Evolutionary conservation across 352 stramenopile species (phyloP), one percentile per base, ranked within the genome.

Genomic region (Poterioochromonas sp.): DNA sequence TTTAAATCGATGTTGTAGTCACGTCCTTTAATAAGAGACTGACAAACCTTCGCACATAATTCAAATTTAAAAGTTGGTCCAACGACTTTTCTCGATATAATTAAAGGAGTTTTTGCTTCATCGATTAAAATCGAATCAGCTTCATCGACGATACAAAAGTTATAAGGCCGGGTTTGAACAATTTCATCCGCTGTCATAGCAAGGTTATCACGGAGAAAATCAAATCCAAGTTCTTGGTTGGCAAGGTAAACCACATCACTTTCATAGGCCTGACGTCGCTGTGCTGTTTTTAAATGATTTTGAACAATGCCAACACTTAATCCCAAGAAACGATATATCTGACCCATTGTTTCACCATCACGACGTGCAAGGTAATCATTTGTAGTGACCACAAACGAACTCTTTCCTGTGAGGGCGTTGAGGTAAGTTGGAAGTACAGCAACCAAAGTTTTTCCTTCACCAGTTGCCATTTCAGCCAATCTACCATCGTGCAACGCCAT

Each of bases 91-190:
- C 81, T 35, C 89, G 81, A 68, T 79, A 94, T 92, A 79, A 94
- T 93, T 12, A 94, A 83, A 12, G 89, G 89, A 43, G 88, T 94
- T 43, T 88, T 74, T 15, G 88, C 89, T 83, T 94, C 89, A 80
- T 94, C 89, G 81, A 94, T 92, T 44, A 93, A 82, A 37, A 94
- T 90, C 15, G 84, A 90, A 80, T 94, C 89, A 5, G 87, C 88
- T 80, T 94, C 89, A 84, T 94, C 89, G 0, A 94, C 88, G 1
- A 94, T 79, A 64, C 87, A 90, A 81, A 91, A 89, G 76, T 89
- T 81, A 79, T 90, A 91, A 0, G 79, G 73, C 77, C 73, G 58
- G 58, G 91, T 81, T 91, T 79, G 37, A 5, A 92, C 87, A 3
- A 88, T 86, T 73, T 90, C 86, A 41, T 87, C 84, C 18, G 82